Percentiles rank a stretch among this genome's conserved stretches.
phyloP scores from a whole-genome alignment of 2,329 filamentous ascomycete genomes.

The Diaporthe aspalathi region DNA sequence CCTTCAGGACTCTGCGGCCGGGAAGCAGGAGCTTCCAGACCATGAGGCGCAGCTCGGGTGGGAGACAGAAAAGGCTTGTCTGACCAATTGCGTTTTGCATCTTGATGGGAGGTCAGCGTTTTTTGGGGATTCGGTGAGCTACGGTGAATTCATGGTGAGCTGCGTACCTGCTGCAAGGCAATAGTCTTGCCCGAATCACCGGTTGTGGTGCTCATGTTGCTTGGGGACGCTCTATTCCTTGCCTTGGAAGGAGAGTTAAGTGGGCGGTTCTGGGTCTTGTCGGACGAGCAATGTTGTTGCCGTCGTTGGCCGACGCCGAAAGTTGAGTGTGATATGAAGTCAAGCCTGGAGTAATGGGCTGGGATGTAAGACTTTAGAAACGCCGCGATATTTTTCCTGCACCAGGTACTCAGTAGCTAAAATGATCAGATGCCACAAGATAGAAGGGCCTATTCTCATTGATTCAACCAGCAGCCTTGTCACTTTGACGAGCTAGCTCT shows the following conservation, averaged over 20 bases:
- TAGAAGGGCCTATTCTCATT: neutral
- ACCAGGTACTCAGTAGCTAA: neutral
- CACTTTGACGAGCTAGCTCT: neutral
- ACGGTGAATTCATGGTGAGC: neutral
- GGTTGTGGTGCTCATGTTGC: neutral
- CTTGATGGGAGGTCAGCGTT: neutral
- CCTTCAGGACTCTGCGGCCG: neutral
- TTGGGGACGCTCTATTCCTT: neutral
- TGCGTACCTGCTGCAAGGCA: neutral
- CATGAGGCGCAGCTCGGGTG: neutral
- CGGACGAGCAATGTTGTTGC: neutral
- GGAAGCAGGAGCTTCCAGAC: conserved; percentile 15
- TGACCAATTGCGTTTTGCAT: neutral
- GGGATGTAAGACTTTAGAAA: neutral
- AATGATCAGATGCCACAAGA: neutral
- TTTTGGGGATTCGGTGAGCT: no score
- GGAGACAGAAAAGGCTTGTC: conserved; percentile 1
- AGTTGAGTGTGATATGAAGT: neutral
- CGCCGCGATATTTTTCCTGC: neutral
- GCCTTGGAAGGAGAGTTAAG: neutral
- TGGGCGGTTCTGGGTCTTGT: no score
- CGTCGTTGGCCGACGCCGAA: neutral
- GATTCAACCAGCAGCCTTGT: neutral
- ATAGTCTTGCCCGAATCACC: neutral
- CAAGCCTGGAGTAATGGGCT: neutral